Evolutionary conservation across 345 rosid species (phyloP), one percentile per base, ranked within the genome.

Genomic region (Eucalyptus polybractea): DNA sequence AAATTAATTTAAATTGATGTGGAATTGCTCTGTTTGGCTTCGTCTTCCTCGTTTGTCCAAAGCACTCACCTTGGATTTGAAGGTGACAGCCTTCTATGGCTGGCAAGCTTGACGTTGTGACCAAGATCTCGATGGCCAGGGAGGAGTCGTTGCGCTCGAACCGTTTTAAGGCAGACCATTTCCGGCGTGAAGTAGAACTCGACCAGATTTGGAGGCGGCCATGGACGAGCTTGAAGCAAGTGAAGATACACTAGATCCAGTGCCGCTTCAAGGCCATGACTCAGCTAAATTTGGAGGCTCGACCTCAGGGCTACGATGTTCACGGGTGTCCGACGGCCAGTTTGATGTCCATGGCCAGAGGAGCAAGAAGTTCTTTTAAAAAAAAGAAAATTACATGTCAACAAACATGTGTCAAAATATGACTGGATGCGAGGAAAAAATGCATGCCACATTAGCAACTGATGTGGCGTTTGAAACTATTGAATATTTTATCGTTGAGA

Each of bases 391-490:
- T 29, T 62, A 27, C 72, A 62, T n/a, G 7, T 62, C 16, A 29
- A 13, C 1, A 29, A 1, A 62, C 31, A 62, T 4, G 33, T 62
- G 31, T 60, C 31, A 60, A 60, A 27, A 60, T 60, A 60, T 27
- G 69, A 60, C 15, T 12, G 0, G 31, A 27, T 27, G 31, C 0
- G 8, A 27, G 31, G 31, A 27, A 60, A 25, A 27, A 60, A 27
- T 27, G 8, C 4, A 1, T 0, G 1, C 67, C n/a, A 1, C 69
- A 6, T 13, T 1, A 3, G 7, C 16, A 27, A 1, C 0, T 7
- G 9, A 62, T 13, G 33, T 29, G 8, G 3, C 2, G 0, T n/a
- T 31, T 31, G 80, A 67, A 67, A 8, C 22, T 5, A 67, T 3
- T 4, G 11, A 67, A 31, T 15, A 8, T 67, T 67, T 15, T 16